Conservation (phyloP, 768 basidiomycete genomes). For the Boletus barrowsii region DNA sequence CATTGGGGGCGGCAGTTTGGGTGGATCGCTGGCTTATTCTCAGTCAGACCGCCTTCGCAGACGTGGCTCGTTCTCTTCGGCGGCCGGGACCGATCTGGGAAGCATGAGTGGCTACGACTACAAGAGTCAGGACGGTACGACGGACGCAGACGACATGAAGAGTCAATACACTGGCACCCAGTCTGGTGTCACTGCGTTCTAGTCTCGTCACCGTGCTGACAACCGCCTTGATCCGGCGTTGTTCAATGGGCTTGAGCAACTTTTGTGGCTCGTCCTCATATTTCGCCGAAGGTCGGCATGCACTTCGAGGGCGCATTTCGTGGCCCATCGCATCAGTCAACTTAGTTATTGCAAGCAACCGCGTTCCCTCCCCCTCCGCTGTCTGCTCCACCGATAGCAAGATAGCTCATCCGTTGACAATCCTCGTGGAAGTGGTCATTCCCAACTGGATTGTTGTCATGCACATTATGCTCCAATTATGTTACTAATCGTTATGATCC, state of each 20-base stretch:
- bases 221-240: conserved; percentile 1
- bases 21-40: conserved; percentile 70
- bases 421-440: neutral
- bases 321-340: conserved; percentile 8
- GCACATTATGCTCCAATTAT: conserved; percentile 22
- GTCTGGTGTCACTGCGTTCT: conserved; percentile 83
- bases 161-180: conserved; percentile 86
- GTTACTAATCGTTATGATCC: conserved; percentile 11
- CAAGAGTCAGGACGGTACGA: conserved; percentile 85
- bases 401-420: conserved; percentile 6
- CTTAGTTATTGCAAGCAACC: conserved; percentile 15
- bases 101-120: conserved; percentile 77
- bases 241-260: conserved; percentile 16
- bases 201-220: conserved; percentile 22
- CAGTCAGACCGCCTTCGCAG: conserved; percentile 88
- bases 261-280: neutral
- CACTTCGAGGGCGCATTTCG: conserved; percentile 8
- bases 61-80: conserved; percentile 72
- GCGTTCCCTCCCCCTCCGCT: conserved; percentile 2
- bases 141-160: conserved; percentile 83
- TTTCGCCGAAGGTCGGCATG: conserved; percentile 9
- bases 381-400: neutral
- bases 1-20: conserved; percentile 50
- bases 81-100: conserved; percentile 73
- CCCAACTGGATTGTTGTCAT: conserved; percentile 13